A percentile compares a stretch with the other conserved stretches of the same genome.
Conservation (phyloP, 1,284 basidiomycete genomes). For the Bjerkandera adusta region DNA sequence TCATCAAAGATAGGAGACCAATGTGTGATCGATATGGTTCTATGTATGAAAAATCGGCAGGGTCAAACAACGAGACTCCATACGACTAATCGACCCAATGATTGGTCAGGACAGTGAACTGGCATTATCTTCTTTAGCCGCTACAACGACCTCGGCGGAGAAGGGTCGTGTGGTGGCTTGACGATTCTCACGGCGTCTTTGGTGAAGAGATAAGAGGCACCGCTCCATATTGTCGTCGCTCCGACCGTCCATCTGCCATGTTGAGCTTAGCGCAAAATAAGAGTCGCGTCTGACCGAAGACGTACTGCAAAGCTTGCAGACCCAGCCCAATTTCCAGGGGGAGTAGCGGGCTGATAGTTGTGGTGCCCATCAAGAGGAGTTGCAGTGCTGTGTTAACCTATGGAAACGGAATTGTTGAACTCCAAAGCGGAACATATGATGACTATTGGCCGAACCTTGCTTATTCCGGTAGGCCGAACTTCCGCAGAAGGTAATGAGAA, state of each 20-base stretch:
- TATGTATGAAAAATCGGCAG: no score
- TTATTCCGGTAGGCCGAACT: slow-evolving; percentile 86
- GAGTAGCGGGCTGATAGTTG: slow-evolving; percentile 83
- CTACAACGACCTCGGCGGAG: slow-evolving; percentile 10
- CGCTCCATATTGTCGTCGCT: slow-evolving; percentile 90
- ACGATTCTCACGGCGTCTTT: slow-evolving; percentile 29
- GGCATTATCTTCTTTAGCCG: background rate
- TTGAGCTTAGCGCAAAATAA: slow-evolving; percentile 7
- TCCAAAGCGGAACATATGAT: background rate
- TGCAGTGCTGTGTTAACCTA: slow-evolving; percentile 94
- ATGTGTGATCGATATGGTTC: no score
- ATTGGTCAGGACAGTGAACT: no score
- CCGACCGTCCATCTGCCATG: slow-evolving; percentile 76
- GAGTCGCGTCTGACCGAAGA: slow-evolving; percentile 13
- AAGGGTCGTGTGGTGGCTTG: slow-evolving; percentile 3
- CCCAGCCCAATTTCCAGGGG: slow-evolving; percentile 56
- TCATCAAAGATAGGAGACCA: no score
- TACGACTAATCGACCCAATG: no score
- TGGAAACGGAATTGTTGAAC: background rate
- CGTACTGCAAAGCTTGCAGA: slow-evolving; percentile 66
- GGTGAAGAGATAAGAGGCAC: slow-evolving; percentile 80
- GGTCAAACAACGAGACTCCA: no score
- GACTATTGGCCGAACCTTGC: slow-evolving; percentile 65
- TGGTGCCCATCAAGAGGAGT: slow-evolving; percentile 84
- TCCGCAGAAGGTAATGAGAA: slow-evolving; percentile 93